Conservation (phyloP, 257 asterid species). For the Nicotiana otophora region DNA sequence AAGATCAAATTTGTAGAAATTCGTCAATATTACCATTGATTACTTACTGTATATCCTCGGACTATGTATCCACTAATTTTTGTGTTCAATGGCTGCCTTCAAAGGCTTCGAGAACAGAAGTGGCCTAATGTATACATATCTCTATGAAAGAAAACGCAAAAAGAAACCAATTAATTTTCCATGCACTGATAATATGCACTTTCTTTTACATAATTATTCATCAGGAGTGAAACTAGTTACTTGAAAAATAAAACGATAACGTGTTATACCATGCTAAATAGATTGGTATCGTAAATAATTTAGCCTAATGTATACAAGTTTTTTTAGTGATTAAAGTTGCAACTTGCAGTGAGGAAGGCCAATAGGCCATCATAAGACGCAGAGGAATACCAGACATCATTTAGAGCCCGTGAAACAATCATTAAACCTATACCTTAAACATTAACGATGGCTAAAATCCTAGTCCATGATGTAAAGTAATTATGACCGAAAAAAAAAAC, state of each 20-base stretch:
- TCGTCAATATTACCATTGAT: neutral
- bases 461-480: constrained; percentile 1
- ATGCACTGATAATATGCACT: too few species aligned
- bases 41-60: neutral
- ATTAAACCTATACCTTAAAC: neutral
- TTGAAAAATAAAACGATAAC: too few species aligned
- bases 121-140: neutral
- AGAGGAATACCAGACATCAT: too few species aligned
- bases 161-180: neutral
- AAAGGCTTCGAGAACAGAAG: neutral
- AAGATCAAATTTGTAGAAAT: neutral
- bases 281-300: too few species aligned
- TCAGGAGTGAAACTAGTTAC: too few species aligned
- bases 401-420: neutral
- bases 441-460: neutral
- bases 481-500: neutral
- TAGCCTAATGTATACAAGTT: too few species aligned
- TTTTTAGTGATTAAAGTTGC: neutral
- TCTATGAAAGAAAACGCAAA: neutral
- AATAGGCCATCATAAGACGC: neutral
- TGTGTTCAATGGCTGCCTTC: neutral
- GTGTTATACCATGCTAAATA: too few species aligned
- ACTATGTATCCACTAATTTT: neutral
- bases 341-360: neutral
- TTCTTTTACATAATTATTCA: too few species aligned